Percentiles rank a stretch among this genome's conserved stretches.
Conservation (phyloP, 1,139 yeast species). For the Chernovozyma aurita region DNA sequence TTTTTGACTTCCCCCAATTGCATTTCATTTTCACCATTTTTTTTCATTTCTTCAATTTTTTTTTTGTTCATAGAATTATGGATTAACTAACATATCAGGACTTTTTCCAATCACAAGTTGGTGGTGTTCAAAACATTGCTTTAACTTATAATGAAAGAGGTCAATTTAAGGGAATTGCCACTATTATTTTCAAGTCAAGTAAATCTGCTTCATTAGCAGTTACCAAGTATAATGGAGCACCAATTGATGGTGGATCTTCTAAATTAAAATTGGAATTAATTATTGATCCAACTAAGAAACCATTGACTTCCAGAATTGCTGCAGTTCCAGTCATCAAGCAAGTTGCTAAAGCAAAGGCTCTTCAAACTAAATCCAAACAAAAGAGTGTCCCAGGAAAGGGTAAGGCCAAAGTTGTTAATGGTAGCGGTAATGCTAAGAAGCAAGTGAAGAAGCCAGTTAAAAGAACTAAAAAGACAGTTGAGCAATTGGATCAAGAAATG, state of each 20-base stretch:
- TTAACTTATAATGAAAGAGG: slow-evolving; percentile 86
- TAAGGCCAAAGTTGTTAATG: slow-evolving; percentile 28
- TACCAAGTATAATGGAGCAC: slow-evolving; percentile 84
- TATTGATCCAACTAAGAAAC: slow-evolving; percentile 77
- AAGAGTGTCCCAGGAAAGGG: slow-evolving; percentile 15
- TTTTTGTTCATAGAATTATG: slow-evolving; percentile 3
- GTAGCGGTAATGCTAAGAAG: slow-evolving; percentile 25
- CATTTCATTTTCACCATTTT: background rate
- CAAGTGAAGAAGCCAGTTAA: slow-evolving; percentile 29
- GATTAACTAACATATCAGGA: slow-evolving; percentile 50
- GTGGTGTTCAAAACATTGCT: slow-evolving; percentile 71
- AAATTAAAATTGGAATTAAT: slow-evolving; percentile 81
- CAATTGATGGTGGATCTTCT: slow-evolving; percentile 82
- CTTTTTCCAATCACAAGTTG: slow-evolving; percentile 83
- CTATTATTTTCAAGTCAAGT: slow-evolving; percentile 66
- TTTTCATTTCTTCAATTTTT: slow-evolving; percentile 7
- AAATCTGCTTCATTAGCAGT: slow-evolving; percentile 72
- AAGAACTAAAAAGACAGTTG: slow-evolving; percentile 73
- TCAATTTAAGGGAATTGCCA: slow-evolving; percentile 87
- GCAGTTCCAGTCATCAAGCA: slow-evolving; percentile 43
- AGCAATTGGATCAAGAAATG: slow-evolving; percentile 92
- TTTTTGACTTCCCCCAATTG: too few species aligned
- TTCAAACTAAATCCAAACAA: slow-evolving; percentile 11
- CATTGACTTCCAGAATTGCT: slow-evolving; percentile 67
- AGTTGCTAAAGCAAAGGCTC: slow-evolving; percentile 17